A percentile compares a stretch with the other conserved stretches of the same genome.
phyloP scores from a whole-genome alignment of 441 rosid species.

The Capsella rubella region DNA sequence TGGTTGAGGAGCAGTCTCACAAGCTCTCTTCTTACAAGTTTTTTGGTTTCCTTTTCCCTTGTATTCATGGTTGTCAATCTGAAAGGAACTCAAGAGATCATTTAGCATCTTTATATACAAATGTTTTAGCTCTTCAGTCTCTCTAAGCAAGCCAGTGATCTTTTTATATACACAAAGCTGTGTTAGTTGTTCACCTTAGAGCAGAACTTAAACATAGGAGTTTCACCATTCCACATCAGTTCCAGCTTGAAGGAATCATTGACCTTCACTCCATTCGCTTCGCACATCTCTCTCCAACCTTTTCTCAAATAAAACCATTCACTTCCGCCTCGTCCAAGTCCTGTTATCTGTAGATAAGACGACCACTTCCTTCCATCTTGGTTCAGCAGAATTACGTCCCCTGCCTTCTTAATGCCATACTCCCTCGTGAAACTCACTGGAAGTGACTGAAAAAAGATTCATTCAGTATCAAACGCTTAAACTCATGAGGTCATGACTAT shows the following conservation, averaged over 20 bases:
- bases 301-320: constrained; percentile 39
- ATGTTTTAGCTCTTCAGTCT: not conserved
- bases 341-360: constrained; percentile 30
- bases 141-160: not conserved
- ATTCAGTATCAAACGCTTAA: constrained; percentile 15
- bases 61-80: constrained; percentile 16
- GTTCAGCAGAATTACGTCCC: constrained; percentile 31
- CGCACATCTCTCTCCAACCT: constrained; percentile 47
- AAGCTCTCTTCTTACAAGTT: constrained; percentile 34
- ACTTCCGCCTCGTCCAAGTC: not conserved
- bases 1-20: not conserved
- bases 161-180: not conserved
- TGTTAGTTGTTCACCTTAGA: constrained; percentile 36
- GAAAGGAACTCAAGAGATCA: not conserved
- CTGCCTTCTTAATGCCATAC: constrained; percentile 27
- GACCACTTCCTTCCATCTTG: constrained; percentile 39
- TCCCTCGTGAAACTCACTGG: constrained; percentile 27
- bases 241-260: constrained; percentile 38
- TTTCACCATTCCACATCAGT: constrained; percentile 28
- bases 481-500: not conserved
- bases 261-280: constrained; percentile 37
- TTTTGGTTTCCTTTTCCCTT: not conserved
- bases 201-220: constrained; percentile 35
- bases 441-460: constrained; percentile 32
- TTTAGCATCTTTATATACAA: constrained; percentile 1